Conservation (phyloP, 805 yeast species). For the Starmerella scarabaei region DNA sequence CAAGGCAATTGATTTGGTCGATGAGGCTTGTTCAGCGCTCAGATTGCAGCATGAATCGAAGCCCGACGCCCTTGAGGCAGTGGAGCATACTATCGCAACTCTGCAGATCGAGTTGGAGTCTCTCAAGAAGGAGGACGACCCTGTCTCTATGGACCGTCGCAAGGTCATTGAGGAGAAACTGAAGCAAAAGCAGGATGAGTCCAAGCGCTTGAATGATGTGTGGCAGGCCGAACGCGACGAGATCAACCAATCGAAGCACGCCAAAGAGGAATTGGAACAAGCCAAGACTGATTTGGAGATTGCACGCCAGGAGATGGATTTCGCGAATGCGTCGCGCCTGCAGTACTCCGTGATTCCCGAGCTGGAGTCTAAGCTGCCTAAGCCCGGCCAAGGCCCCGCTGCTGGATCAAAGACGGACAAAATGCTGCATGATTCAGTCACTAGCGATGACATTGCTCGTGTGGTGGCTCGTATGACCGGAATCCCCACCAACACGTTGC, state of each 20-base stretch:
- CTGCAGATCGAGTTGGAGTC: slow-evolving; percentile 92
- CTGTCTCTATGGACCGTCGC: slow-evolving; percentile 64
- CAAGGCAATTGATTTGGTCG: slow-evolving; percentile 91
- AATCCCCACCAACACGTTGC: slow-evolving; percentile 76
- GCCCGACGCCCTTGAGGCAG: slow-evolving; percentile 82
- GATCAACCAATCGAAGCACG: slow-evolving; percentile 62
- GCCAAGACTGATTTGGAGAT: slow-evolving; percentile 74
- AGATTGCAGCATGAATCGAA: slow-evolving; percentile 92
- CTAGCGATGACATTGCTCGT: slow-evolving; percentile 84
- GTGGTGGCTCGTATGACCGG: slow-evolving; percentile 94
- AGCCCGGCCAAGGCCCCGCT: slow-evolving; percentile 30
- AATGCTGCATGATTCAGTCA: slow-evolving; percentile 78
- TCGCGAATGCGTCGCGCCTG: slow-evolving; percentile 76
- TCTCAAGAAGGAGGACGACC: slow-evolving; percentile 81
- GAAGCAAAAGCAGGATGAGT: slow-evolving; percentile 47
- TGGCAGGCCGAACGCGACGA: slow-evolving; percentile 78
- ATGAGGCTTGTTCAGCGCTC: slow-evolving; percentile 92
- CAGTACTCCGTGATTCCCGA: slow-evolving; percentile 81
- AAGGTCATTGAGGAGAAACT: slow-evolving; percentile 60
- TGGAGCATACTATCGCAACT: slow-evolving; percentile 84
- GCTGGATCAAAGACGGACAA: slow-evolving; percentile 15
- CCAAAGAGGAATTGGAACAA: slow-evolving; percentile 71
- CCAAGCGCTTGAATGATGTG: slow-evolving; percentile 55
- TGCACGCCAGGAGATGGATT: slow-evolving; percentile 72
- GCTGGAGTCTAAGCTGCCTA: slow-evolving; percentile 48